Conservation (phyloP, 1,139 yeast species). For the Geotrichum citri-aurantii region DNA sequence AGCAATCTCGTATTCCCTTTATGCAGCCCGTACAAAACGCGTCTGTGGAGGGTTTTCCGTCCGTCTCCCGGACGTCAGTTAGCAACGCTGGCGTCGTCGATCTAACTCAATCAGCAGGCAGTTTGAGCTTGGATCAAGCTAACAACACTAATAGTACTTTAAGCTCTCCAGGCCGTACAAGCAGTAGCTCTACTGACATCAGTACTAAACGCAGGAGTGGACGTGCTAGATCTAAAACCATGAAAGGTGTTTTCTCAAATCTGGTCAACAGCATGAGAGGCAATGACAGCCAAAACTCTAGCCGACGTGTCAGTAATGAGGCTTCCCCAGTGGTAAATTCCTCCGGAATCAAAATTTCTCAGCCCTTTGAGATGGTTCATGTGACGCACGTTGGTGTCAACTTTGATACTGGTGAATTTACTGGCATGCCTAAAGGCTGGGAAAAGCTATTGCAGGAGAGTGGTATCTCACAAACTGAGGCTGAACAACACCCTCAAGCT, state of each 20-base stretch:
- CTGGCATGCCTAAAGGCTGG: slow-evolving; percentile 93
- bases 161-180: slow-evolving; percentile 7
- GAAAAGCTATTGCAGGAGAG: slow-evolving; percentile 72
- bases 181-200: slow-evolving; percentile 10
- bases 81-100: slow-evolving; percentile 14
- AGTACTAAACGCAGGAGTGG: slow-evolving; percentile 28
- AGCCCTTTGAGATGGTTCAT: slow-evolving; percentile 86
- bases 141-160: slow-evolving; percentile 9
- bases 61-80: slow-evolving; percentile 10
- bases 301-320: slow-evolving; percentile 12
- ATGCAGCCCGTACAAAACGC: slow-evolving; percentile 9
- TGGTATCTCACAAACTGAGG: slow-evolving; percentile 81
- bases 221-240: slow-evolving; percentile 33
- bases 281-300: slow-evolving; percentile 9
- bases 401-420: slow-evolving; percentile 73
- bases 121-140: slow-evolving; percentile 10
- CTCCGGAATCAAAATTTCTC: slow-evolving; percentile 60
- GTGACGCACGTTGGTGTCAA: slow-evolving; percentile 92
- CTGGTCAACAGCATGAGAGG: slow-evolving; percentile 45
- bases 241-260: slow-evolving; percentile 47
- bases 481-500: slow-evolving; percentile 87
- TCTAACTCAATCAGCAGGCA: slow-evolving; percentile 17
- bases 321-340: slow-evolving; percentile 24
- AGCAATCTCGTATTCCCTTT: slow-evolving; percentile 8
- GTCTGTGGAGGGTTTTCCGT: slow-evolving; percentile 12